Conservation (phyloP, 768 basidiomycete species). For the Rubroboletus satanas region DNA sequence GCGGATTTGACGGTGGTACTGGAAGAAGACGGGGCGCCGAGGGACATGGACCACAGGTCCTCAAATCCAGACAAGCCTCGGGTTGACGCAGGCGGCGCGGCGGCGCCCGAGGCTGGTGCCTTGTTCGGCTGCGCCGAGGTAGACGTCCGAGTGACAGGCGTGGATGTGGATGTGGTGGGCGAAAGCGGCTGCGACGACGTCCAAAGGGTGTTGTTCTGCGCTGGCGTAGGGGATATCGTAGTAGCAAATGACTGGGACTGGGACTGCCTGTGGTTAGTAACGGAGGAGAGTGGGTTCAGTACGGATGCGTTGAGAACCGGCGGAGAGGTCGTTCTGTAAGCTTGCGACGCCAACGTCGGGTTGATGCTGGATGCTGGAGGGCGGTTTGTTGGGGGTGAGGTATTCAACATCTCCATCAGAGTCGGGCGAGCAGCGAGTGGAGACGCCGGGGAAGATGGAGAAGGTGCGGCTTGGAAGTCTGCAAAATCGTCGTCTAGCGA, state of each 20-base stretch:
- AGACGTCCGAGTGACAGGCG: conserved; percentile 12
- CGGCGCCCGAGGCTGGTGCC: conserved; percentile 10
- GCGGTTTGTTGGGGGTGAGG: conserved; percentile 26
- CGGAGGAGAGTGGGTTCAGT: conserved; percentile 26
- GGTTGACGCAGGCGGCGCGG: conserved; percentile 26
- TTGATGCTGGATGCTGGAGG: conserved; percentile 9
- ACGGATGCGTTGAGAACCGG: conserved; percentile 23
- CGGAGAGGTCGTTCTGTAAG: conserved; percentile 18
- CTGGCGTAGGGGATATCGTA: conserved; percentile 14
- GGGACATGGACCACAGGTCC: conserved; percentile 83
- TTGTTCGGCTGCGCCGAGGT: conserved; percentile 14
- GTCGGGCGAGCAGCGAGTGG: conserved; percentile 34
- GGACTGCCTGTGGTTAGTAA: conserved; percentile 22
- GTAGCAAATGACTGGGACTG: conserved; percentile 19
- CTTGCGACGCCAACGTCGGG: conserved; percentile 7
- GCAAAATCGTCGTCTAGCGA: conserved; percentile 74
- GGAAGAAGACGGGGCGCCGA: conserved; percentile 44
- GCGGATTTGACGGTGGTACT: conserved; percentile 34
- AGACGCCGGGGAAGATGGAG: conserved; percentile 34
- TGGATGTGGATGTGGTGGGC: conserved; percentile 10
- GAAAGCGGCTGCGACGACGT: conserved; percentile 28
- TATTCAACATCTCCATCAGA: conserved; percentile 49
- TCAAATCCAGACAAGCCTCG: conserved; percentile 66
- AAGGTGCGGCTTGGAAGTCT: conserved; percentile 77
- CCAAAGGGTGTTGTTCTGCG: conserved; percentile 24